Evolutionary conservation across 73 alveolate species (phyloP).

Genomic region (Symbiodinium pilosum): DNA sequence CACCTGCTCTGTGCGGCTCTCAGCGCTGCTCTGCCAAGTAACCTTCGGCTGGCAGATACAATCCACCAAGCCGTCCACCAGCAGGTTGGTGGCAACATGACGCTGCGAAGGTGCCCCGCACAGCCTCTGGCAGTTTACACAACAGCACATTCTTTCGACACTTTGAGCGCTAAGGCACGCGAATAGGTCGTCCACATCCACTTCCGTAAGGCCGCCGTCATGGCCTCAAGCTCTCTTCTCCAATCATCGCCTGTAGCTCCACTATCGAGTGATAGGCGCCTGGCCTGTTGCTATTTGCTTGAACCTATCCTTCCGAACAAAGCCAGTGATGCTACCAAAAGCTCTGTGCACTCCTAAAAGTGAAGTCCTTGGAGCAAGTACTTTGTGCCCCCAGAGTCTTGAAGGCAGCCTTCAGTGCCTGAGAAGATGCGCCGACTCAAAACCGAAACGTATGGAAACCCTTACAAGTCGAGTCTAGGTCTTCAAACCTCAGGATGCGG

Average conservation of each 20-base stretch:
- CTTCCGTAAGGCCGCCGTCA: constrained; percentile 64
- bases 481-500: constrained; percentile 59
- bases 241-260: no score
- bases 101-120: constrained; percentile 80
- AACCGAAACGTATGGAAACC: neutral
- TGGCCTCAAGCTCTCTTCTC: constrained; percentile 52
- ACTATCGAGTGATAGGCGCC: no score
- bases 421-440: neutral
- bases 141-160: neutral
- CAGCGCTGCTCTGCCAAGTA: neutral
- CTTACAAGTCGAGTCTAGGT: neutral
- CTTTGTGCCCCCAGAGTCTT: constrained; percentile 43
- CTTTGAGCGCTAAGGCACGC: neutral
- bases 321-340: neutral
- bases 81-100: constrained; percentile 25
- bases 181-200: constrained; percentile 53
- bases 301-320: constrained; percentile 35
- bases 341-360: neutral
- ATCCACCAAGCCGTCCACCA: constrained; percentile 82
- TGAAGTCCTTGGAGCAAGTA: constrained; percentile 55
- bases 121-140: neutral
- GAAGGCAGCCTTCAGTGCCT: constrained; percentile 74
- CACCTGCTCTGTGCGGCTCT: neutral
- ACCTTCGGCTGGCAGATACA: constrained; percentile 89
- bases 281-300: constrained; percentile 69